These are phyloP conservation scores for Astrocystis sublimbata DNA, from an alignment of 495 filamentous ascomycete genomes.

Conservation along the genomic window DNA sequence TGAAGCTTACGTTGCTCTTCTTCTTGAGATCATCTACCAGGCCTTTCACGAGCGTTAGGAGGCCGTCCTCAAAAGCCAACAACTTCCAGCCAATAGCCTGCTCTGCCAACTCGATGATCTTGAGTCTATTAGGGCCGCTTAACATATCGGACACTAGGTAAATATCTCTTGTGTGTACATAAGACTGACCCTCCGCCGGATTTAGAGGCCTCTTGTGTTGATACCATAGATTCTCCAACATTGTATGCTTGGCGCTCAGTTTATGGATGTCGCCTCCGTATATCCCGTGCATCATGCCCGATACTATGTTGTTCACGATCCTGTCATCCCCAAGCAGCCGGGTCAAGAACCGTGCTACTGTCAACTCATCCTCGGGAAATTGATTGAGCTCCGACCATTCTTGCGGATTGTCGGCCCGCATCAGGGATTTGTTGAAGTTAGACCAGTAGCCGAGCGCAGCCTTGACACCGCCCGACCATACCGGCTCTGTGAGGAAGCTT, in stretches of 20 bases:
- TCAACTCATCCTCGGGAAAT: slow-evolving; percentile 61
- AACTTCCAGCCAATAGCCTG: slow-evolving; percentile 11
- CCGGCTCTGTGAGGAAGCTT: slow-evolving; percentile 59
- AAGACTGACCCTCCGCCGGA: not conserved
- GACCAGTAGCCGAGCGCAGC: slow-evolving; percentile 40
- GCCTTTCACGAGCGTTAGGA: slow-evolving; percentile 53
- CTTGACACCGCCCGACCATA: slow-evolving; percentile 55
- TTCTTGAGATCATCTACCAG: slow-evolving; percentile 47
- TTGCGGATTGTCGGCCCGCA: not conserved
- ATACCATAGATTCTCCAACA: slow-evolving; percentile 23
- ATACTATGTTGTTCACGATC: slow-evolving; percentile 73
- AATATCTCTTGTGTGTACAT: slow-evolving; percentile 18
- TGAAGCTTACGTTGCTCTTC: slow-evolving; percentile 56
- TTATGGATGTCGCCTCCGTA: slow-evolving; percentile 89
- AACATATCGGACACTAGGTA: slow-evolving; percentile 19
- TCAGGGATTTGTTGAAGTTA: slow-evolving; percentile 2
- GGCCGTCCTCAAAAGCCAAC: slow-evolving; percentile 57
- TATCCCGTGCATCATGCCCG: slow-evolving; percentile 82
- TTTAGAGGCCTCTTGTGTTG: not conserved
- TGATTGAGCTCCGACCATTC: not conserved
- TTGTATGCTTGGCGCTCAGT: slow-evolving; percentile 64
- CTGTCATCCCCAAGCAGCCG: slow-evolving; percentile 53
- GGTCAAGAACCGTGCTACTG: slow-evolving; percentile 67
- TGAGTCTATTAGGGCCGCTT: slow-evolving; percentile 11
- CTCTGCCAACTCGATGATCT: slow-evolving; percentile 23